phyloP scores from a whole-genome alignment of 306 rosid genomes.

The Purshia tridentata region DNA sequence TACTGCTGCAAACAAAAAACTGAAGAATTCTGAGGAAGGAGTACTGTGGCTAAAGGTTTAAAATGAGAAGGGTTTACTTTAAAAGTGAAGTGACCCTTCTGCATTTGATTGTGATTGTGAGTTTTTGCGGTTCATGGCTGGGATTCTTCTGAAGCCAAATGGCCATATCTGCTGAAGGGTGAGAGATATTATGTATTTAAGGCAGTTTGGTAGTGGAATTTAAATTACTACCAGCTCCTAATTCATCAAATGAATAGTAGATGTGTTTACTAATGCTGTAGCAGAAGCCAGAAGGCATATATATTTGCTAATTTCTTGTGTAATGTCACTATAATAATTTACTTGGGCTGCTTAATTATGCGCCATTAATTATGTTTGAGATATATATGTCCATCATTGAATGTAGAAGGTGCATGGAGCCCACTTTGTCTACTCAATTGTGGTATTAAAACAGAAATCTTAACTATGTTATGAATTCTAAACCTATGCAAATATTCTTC shows the following conservation, averaged over 20 bases:
- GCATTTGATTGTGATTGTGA: neutral
- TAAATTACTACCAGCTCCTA: constrained; percentile 2
- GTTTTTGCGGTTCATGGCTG: constrained; percentile 17
- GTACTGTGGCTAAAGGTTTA: neutral
- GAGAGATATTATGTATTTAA: neutral
- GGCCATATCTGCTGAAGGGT: neutral
- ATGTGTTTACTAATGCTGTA: neutral
- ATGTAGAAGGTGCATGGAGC: neutral
- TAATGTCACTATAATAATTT: neutral
- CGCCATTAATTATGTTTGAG: neutral
- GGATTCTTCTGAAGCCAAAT: neutral
- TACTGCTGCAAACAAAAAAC: too few relatives aligned
- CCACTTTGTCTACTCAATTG: neutral
- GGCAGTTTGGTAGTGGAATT: constrained; percentile 7
- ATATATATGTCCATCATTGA: neutral
- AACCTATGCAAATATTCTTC: too few relatives aligned
- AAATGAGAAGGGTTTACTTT: constrained; percentile 9
- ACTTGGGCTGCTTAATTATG: constrained; percentile 3
- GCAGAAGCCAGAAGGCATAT: neutral
- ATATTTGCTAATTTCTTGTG: constrained; percentile 6
- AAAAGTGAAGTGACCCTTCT: neutral
- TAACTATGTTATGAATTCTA: too few relatives aligned
- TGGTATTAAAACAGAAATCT: too few relatives aligned
- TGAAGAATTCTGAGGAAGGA: too few relatives aligned
- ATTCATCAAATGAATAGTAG: constrained; percentile 10